Evolutionary conservation across 1,139 yeast genomes (phyloP), one percentile per base, ranked within the genome.

Genomic region (Kodamaea arcana): DNA sequence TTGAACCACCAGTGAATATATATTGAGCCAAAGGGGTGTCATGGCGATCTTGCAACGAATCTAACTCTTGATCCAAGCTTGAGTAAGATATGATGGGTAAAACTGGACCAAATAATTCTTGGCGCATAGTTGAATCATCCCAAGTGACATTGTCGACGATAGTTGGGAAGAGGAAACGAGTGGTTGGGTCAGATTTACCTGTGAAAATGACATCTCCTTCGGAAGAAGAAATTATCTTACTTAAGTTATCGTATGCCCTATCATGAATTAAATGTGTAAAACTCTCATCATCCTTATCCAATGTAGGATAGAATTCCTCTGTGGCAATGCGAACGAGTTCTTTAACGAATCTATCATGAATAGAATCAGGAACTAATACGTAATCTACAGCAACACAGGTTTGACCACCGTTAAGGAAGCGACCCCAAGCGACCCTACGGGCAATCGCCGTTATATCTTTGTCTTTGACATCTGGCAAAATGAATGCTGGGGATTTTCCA

Each of bases 11-110:
- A n/a, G 94, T 73, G 56, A 83, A 88, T 22, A 86, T 65, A 55
- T 90, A 90, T 40, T 80, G 67, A 0, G 95, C 95, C 54, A 90
- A 72, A 8, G 98, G 97, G n/a, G 90, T 81, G 57, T 87, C 95
- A 52, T 80, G 86, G 36, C 65, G 47, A 14, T 55, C 50, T 15
- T 65, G 57, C 15, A 86, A 74, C 5, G 71, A 50, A 9, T 57
- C 58, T 27, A 85, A 62, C 1, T 79, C 80, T 6, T 50, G 47
- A 11, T 62, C 54, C 39, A 86, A 65, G 37, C 72, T 60, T 3
- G 60, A 48, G 54, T 78, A 83, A 30, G 72, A 60, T 29, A 90
- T 44, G 27, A 90, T 65, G 13, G 97, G 97, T 47, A 90, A 65
- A 7, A 90, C 62, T 4, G 97, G 97, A 2, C 94, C 95, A 60